Evolutionary conservation across 176 grass and related monocot genomes (phyloP), one percentile per base, ranked within the genome.

Genomic region (Otatea glauca): DNA sequence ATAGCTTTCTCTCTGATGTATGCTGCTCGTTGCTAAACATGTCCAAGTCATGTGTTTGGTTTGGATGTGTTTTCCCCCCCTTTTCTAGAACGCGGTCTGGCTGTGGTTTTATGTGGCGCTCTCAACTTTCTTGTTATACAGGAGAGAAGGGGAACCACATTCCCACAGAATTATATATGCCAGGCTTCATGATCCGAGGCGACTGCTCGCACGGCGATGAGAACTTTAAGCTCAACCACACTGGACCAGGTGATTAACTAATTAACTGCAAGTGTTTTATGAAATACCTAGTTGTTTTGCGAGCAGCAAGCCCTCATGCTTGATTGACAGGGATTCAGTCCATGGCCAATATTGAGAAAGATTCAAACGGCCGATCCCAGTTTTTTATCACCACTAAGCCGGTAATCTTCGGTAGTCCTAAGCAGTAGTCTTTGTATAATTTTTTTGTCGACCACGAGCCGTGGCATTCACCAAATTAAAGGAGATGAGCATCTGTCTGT

Each of bases 151-250:
- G 96, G 96, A 79, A 96, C 89, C 49, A 9, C 69, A 41, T 96
- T 99, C 81, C 81, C 93, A 99, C 86, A 96, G 96, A 80, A 89
- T 96, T 80, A n/a, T n/a, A n/a, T n/a, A 99, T 99, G 43, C 96
- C 96, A 18, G 93, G 93, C 73, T 99, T 99, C 81, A 96, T 99
- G 96, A 85, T 99, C 59, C 96, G 96, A 85, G 96, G 96, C n/a
- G 96, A 96, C 86, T 94, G 94, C 72, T 94, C 93, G 23, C 91
- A 87, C 44, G 96, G 96, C 16, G 96, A 99, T 76, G 96, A 99
- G 51, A 99, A 99, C 84, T 99, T 99, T 71, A 96, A 96, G 80
- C 75, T 99, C 83, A 99, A 99, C 84, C 96, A 99, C 77, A 99
- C 91, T 11, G 96, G 93, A 59, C 96, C 96, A 78, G 96, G 96